Percentiles rank a stretch among this genome's conserved stretches.
Conservation (phyloP, 164 flowering plant genomes). For the Piper betle region DNA sequence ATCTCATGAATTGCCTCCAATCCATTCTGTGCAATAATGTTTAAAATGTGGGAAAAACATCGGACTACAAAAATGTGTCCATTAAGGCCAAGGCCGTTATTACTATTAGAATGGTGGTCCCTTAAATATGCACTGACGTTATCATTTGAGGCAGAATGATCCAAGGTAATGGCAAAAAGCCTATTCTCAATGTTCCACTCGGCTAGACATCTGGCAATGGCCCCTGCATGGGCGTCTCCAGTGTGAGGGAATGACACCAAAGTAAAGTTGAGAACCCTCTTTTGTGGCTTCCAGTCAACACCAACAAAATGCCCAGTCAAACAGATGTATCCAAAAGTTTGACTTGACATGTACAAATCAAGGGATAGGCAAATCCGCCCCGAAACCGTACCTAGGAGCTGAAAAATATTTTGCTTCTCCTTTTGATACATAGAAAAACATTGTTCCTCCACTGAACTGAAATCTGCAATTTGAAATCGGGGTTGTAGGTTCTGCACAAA, state of each 20-base stretch:
- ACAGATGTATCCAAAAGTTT: conserved; percentile 49
- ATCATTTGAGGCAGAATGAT: conserved; percentile 31
- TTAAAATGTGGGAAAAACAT: conserved; percentile 59
- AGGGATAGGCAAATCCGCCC: conserved; percentile 53
- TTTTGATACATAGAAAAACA: conserved; percentile 60
- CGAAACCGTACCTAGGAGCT: conserved; percentile 32
- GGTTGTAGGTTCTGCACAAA: conserved; percentile 83
- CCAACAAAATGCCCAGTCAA: conserved; percentile 69
- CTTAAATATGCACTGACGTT: conserved; percentile 35
- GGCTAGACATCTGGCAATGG: conserved; percentile 51
- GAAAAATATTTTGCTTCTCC: conserved; percentile 56
- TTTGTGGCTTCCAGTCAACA: conserved; percentile 58
- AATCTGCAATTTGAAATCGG: conserved; percentile 37
- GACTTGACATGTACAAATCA: conserved; percentile 56
- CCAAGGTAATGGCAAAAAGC: conserved; percentile 49
- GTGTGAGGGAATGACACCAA: conserved; percentile 60
- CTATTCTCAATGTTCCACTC: conserved; percentile 74
- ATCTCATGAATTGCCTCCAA: conserved; percentile 28
- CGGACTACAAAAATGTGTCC: conserved; percentile 53
- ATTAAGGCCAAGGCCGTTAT: conserved; percentile 45
- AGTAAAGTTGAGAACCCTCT: conserved; percentile 59
- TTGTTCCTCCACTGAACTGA: conserved; percentile 38
- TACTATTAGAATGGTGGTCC: conserved; percentile 43
- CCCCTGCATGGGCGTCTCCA: conserved; percentile 50
- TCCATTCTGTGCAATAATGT: conserved; percentile 56